phyloP scores from a whole-genome alignment of 371 early-diverging fungal genomes.

The Batrachochytrium dendrobatidis region DNA sequence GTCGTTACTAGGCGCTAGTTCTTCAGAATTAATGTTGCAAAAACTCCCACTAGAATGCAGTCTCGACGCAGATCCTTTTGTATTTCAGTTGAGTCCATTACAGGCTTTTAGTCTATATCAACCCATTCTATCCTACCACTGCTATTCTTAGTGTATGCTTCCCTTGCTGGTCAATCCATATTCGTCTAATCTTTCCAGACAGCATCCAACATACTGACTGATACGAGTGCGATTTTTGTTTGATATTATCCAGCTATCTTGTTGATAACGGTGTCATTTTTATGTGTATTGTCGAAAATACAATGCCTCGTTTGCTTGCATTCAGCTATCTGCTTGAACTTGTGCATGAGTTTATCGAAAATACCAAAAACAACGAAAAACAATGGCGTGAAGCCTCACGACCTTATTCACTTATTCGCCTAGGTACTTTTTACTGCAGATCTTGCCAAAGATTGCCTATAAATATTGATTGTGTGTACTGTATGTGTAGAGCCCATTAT shows the following conservation, averaged over 20 bases:
- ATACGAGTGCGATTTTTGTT: no score
- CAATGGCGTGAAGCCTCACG: constrained; percentile 7
- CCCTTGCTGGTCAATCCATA: constrained; percentile 5
- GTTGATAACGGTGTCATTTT: constrained; percentile 19
- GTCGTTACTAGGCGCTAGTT: no score
- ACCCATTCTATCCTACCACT: no score
- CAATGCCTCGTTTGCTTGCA: constrained; percentile 26
- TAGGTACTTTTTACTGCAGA: constrained; percentile 15
- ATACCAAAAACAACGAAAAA: constrained; percentile 4
- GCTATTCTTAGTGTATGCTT: no score
- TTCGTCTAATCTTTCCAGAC: neutral
- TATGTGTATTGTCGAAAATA: constrained; percentile 16
- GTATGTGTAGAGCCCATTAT: constrained; percentile 18
- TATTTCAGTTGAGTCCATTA: no score
- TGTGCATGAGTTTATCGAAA: constrained; percentile 12
- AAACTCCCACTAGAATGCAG: no score
- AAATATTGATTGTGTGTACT: neutral
- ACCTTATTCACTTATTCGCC: constrained; percentile 29
- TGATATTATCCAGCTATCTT: constrained; percentile 16
- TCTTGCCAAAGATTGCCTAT: neutral
- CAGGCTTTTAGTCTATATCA: no score
- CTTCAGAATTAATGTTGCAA: no score
- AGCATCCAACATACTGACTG: no score
- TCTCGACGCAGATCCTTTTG: no score
- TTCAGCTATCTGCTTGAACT: constrained; percentile 27